These are phyloP conservation scores for Wickerhamomyces sp. DNA, from an alignment of 1,139 yeast species.

Conservation along the genomic window DNA sequence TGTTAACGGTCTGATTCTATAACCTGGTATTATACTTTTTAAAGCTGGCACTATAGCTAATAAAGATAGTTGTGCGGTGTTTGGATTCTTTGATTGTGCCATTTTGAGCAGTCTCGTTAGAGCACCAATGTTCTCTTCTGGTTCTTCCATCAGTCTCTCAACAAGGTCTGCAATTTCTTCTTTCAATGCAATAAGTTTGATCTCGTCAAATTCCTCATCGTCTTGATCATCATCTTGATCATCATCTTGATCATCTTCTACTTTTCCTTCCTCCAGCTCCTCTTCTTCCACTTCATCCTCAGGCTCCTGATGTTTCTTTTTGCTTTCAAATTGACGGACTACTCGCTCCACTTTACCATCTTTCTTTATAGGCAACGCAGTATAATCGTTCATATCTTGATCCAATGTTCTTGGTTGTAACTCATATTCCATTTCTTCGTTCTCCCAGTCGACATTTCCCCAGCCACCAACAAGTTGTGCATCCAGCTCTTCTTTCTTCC, in stretches of 20 bases:
- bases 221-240: slow-evolving; percentile 36
- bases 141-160: slow-evolving; percentile 75
- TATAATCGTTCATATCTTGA: slow-evolving; percentile 45
- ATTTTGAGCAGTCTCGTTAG: slow-evolving; percentile 69
- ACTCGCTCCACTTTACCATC: slow-evolving; percentile 70
- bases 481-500: slow-evolving; percentile 53
- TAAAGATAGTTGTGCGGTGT: slow-evolving; percentile 68
- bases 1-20: slow-evolving; percentile 75
- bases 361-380: slow-evolving; percentile 77
- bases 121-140: slow-evolving; percentile 74
- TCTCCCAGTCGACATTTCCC: slow-evolving; percentile 38
- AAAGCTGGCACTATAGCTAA: slow-evolving; percentile 81
- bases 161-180: slow-evolving; percentile 85
- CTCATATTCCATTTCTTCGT: slow-evolving; percentile 69
- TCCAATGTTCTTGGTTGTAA: slow-evolving; percentile 47
- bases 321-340: slow-evolving; percentile 26
- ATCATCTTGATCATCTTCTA: slow-evolving; percentile 23
- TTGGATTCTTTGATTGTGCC: slow-evolving; percentile 63
- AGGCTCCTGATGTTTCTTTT: slow-evolving; percentile 24
- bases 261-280: slow-evolving; percentile 25
- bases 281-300: slow-evolving; percentile 25
- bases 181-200: slow-evolving; percentile 56
- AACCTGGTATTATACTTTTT: slow-evolving; percentile 83
- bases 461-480: slow-evolving; percentile 42
- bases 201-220: slow-evolving; percentile 48